Percentiles rank a stretch among this genome's conserved stretches.
These are phyloP conservation scores for Pseudogymnoascus destructans DNA, from an alignment of 2,329 filamentous ascomycete species.

Conservation along the genomic window DNA sequence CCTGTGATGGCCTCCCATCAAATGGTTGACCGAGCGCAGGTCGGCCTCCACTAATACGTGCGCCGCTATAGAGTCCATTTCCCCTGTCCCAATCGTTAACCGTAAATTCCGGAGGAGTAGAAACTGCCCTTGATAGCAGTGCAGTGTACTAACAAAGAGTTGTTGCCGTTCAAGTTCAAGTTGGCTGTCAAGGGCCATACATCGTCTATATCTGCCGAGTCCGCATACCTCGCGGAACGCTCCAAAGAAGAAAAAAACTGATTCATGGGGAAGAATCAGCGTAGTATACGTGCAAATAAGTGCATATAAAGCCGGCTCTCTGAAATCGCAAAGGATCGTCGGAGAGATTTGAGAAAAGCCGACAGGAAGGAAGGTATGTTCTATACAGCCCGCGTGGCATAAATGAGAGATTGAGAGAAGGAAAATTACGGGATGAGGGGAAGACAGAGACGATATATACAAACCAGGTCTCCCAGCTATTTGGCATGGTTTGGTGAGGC, in stretches of 20 bases:
- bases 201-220: slow-evolving; percentile 3
- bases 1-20: not conserved
- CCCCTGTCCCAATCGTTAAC: not conserved
- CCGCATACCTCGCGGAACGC: not conserved
- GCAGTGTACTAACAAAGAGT: not conserved
- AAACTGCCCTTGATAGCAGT: not conserved
- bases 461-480: not conserved
- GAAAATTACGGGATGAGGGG: not conserved
- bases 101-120: not conserved
- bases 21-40: not conserved
- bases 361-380: not conserved
- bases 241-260: not conserved
- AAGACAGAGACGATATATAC: not conserved
- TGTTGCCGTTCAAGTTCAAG: not conserved
- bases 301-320: not conserved
- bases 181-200: not conserved
- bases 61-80: not conserved
- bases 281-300: not conserved
- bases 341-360: not conserved
- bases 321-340: not conserved
- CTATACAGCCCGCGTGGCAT: slow-evolving; percentile 1
- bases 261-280: not conserved
- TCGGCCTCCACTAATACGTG: not conserved
- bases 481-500: not conserved
- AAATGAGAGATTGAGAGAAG: not conserved